Conservation (phyloP, 768 basidiomycete species). For the Lyophyllum semitale region DNA sequence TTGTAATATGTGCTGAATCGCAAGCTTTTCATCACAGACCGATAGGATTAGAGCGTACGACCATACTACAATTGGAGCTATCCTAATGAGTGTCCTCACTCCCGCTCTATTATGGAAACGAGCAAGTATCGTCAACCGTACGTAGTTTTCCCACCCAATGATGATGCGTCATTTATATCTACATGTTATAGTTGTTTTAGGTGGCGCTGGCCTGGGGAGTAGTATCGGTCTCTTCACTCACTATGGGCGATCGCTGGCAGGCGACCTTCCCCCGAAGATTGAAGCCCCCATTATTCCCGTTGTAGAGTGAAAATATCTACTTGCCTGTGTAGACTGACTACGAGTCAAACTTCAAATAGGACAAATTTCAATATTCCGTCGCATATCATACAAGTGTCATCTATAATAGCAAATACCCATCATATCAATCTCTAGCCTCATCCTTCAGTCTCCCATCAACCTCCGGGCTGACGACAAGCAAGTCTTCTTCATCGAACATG, state of each 20-base stretch:
- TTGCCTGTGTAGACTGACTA: no score
- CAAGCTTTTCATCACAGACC: slow-evolving; percentile 38
- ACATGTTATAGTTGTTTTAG: slow-evolving; percentile 66
- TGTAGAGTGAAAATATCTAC: slow-evolving; percentile 13
- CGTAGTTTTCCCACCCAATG: slow-evolving; percentile 14
- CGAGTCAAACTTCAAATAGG: not conserved
- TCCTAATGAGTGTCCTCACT: slow-evolving; percentile 62
- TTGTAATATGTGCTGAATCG: slow-evolving; percentile 1
- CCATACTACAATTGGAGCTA: slow-evolving; percentile 71
- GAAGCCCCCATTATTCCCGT: slow-evolving; percentile 28
- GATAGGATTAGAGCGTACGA: slow-evolving; percentile 66
- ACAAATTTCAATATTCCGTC: not conserved
- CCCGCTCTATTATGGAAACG: slow-evolving; percentile 77
- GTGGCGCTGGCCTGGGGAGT: slow-evolving; percentile 71
- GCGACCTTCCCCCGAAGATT: slow-evolving; percentile 48
- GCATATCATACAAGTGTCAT: no score
- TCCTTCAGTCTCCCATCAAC: slow-evolving; percentile 72
- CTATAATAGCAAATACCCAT: not conserved
- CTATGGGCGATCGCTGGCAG: slow-evolving; percentile 51
- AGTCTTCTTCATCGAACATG: slow-evolving; percentile 39
- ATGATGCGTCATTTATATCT: not conserved
- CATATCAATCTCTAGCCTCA: slow-evolving; percentile 33
- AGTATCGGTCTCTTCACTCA: slow-evolving; percentile 61
- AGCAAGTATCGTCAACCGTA: slow-evolving; percentile 63
- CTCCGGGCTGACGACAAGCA: slow-evolving; percentile 60